Base-by-base conservation (phyloP, 31 red algal species). In the Asparagopsis taxiformis region DNA sequence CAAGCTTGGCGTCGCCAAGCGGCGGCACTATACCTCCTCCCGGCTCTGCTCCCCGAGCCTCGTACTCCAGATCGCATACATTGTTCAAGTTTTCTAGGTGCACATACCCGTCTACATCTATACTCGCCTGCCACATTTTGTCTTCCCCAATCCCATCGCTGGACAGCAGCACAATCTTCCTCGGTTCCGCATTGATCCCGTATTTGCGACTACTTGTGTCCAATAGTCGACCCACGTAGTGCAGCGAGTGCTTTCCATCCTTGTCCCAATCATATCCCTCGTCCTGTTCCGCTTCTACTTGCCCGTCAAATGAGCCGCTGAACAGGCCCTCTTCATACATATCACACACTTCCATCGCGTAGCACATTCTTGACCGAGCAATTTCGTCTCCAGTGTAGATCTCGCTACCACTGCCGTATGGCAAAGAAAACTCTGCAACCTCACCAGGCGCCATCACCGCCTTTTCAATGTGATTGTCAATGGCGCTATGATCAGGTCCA, bases 351-450 rank as follows among this genome's bases (percentile, higher is more conserved):
- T 29, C 4, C 13, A 50, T 25, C 38, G 81, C 81, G 41, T 25
- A 24, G 33, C 81, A 75, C 16, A 68, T 64, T 4, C 81, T 54
- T 43, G 59, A 67, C 7, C 81, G 59, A 48, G 81, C 69, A 51
- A 85, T 85, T 49, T 85, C 81, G 65, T 85, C 81, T 50, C 81
- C 81, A 31, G 81, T 75, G 41, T 68, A 85, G 5, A 85, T 85
- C 0, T 56, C 10, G 34, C 68, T 85, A 33, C 81, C 81, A 28
- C 55, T 74, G 29, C 81, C 81, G 46, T 85, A 68, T 16, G 81
- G 81, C 23, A 70, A 13, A 3, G 46, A 32, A 31, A 74, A 34
- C 13, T 58, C 51, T 38, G 25, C 30, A 2, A 49, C 31, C 20
- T 74, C 59, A 20, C 70, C 70, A 2, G 81, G 81, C 16, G 22